Conservation (phyloP, 257 asterid species). For the Solanum tarijense region DNA sequence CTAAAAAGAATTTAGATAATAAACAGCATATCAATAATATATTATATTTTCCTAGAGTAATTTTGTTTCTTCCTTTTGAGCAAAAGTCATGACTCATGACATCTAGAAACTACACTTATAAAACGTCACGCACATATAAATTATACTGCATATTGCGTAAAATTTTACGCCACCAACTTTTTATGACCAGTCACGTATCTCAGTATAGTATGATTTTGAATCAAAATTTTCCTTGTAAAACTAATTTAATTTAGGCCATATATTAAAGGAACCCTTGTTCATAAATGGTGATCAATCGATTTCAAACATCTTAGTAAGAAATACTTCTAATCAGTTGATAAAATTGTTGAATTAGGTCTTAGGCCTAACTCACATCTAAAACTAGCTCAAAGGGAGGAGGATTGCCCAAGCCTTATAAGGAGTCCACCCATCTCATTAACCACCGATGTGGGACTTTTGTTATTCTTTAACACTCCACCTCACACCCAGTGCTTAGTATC, state of each 20-base stretch:
- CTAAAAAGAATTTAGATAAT: not conserved
- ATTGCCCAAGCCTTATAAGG: too few relatives aligned
- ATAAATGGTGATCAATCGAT: not conserved
- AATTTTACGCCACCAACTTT: not conserved
- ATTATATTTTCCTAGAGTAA: not conserved
- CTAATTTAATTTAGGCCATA: not conserved
- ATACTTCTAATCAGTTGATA: not conserved
- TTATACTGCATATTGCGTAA: not conserved
- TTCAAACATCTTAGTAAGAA: not conserved
- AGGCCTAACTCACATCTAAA: too few relatives aligned
- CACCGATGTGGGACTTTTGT: too few relatives aligned
- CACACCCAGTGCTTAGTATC: too few relatives aligned
- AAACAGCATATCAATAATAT: too few relatives aligned
- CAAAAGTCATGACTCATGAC: not conserved
- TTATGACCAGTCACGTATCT: not conserved
- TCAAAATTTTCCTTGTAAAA: not conserved
- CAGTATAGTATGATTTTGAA: not conserved
- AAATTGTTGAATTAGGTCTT: not conserved
- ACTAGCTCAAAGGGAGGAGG: too few relatives aligned
- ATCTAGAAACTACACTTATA: not conserved
- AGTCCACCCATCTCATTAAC: too few relatives aligned
- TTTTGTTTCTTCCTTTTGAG: not conserved
- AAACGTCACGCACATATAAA: not conserved
- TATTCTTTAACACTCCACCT: too few relatives aligned
- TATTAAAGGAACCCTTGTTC: not conserved